Evolutionary conservation across 1,284 basidiomycete genomes (phyloP), one percentile per base, ranked within the genome.

Genomic region (Melanopsichium pennsylvanicum): DNA sequence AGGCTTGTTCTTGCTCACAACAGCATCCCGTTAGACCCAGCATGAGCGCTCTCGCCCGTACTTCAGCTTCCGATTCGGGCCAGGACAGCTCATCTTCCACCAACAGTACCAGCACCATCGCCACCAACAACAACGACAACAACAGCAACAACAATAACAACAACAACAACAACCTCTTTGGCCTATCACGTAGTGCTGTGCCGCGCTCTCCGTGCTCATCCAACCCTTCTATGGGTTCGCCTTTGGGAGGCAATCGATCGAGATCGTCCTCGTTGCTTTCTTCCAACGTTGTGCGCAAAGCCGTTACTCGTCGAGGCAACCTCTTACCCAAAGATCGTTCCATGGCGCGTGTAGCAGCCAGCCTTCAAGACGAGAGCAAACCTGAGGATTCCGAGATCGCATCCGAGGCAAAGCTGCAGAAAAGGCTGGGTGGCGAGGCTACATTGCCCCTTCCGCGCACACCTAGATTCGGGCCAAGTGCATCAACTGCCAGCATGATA

Each of bases 361-460:
- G 70, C 8, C 47, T 80, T 3, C 64, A 68, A 22, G 78, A 76
- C 39, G 78, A 80, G 31, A 54, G 34, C 38, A 56, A 58, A 16
- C 78, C 78, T 0, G 48, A 61, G 31, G 75, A 77, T 26, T 70
- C 63, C 3, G 78, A 80, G 32, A 66, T 78, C 21, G 76, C 76
- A 5, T 78, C 76, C 1, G 78, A 80, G 43, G 78, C 78, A 29
- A 75, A 75, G 34, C 66, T 80, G 13, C 74, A 72, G 55, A 73
- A 76, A 22, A 48, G 56, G 12, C 49, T 79, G 7, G 57, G 63
- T 0, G 75, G 67, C 21, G 55, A 70, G 9, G 48, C 58, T 3
- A 57, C 52, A 27, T n/a, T n/a, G n/a, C n/a, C n/a, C n/a, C 26
- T 70, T 6, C 67, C 67, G 10, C 62, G 61, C 37, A 61, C 67